Evolutionary conservation across 164 flowering plant genomes (phyloP), one percentile per base, ranked within the genome.

Genomic region (Sextonia rubra): DNA sequence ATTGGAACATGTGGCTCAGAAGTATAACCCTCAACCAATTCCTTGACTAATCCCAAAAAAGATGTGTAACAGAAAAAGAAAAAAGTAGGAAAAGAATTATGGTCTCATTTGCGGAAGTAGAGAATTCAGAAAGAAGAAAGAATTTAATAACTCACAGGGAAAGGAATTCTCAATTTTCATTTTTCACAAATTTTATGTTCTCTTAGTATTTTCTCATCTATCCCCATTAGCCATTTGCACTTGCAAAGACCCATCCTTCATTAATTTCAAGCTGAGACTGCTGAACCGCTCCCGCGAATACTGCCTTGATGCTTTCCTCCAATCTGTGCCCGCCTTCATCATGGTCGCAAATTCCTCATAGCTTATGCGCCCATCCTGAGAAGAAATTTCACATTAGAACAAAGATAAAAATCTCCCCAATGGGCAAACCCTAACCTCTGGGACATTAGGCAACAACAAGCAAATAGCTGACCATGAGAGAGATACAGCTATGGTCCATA

Each of bases 311-410:
- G 94, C 97, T 81, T 91, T 91, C 71, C 97, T 85, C 97, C 97
- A 91, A 83, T 91, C 94, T 24, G 97, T 91, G 23, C 97, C 97
- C 0, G 93, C 90, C 82, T 90, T 91, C 97, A 90, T 91, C 97
- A 91, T 91, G 18, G 83, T 75, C 0, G 90, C 85, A 83, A 91
- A 91, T 77, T 91, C 97, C 2, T 86, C 93, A 25, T 88, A 91
- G 80, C 97, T 91, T 76, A 91, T 91, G 3, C 82, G 76, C n/a
- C 97, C 97, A 77, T 91, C 97, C 97, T 91, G 86, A 75, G 75
- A 49, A 64, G 44, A 49, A 22, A 23, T 27, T 15, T 29, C 27
- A 64, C 26, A 62, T 6, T 4, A 4, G 64, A 62, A 3, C 26
- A 23, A 62, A 25, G 11, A 25, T 25, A 62, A 12, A 37, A 37